Conservation (phyloP, 2,329 filamentous ascomycete genomes). For the Phaeosphaeriaceae sp. region DNA sequence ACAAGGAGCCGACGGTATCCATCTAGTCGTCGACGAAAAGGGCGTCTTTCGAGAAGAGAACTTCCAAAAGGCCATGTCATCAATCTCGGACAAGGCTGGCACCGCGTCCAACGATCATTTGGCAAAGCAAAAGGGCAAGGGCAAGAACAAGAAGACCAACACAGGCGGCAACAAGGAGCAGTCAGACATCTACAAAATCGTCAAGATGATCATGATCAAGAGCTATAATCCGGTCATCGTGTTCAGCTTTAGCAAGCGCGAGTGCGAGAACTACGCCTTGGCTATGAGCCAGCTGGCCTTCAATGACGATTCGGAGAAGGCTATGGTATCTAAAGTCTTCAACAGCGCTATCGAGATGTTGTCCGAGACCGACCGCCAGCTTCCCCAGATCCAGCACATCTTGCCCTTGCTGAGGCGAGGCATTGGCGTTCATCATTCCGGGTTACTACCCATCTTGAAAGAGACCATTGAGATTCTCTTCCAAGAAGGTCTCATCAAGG, state of each 20-base stretch:
- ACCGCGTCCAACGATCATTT: constrained; percentile 81
- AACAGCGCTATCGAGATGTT: constrained; percentile 90
- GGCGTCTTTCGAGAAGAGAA: constrained; percentile 96
- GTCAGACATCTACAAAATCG: constrained; percentile 94
- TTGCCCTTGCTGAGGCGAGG: constrained; percentile 87
- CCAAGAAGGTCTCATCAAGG: constrained; percentile 97
- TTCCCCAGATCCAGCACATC: constrained; percentile 91
- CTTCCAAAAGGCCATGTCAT: constrained; percentile 93
- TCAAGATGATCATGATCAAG: constrained; percentile 98
- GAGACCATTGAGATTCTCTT: constrained; percentile 99
- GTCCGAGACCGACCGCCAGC: constrained; percentile 85
- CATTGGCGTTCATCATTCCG: constrained; percentile 97
- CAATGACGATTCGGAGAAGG: constrained; percentile 95
- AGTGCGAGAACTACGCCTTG: constrained; percentile 90
- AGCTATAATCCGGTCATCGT: constrained; percentile 98
- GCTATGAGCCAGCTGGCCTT: constrained; percentile 87
- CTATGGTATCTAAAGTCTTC: constrained; percentile 94
- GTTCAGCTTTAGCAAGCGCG: constrained; percentile 98
- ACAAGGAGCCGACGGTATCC: constrained; percentile 88
- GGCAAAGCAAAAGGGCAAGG: constrained; percentile 83
- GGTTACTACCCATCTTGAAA: constrained; percentile 92
- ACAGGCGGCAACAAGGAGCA: constrained; percentile 75
- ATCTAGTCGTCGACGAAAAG: constrained; percentile 95
- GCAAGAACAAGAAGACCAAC: constrained; percentile 90
- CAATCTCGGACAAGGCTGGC: constrained; percentile 87